A percentile compares a stretch with the other conserved stretches of the same genome.
Evolutionary conservation across 768 basidiomycete species (phyloP).

Genomic region (Trametes cubensis): DNA sequence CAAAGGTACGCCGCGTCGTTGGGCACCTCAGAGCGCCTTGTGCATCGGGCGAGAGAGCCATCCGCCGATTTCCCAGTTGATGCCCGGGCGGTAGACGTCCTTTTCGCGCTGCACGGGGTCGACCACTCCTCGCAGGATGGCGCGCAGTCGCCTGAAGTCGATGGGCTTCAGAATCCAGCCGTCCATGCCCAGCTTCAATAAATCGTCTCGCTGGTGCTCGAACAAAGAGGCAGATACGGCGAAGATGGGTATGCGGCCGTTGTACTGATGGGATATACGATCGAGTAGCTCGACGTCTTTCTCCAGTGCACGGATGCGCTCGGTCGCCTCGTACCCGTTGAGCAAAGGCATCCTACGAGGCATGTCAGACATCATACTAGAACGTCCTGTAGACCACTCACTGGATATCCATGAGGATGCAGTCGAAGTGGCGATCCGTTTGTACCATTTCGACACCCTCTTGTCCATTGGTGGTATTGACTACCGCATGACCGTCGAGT

Average conservation of each 20-base stretch:
- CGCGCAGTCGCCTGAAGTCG: constrained; percentile 67
- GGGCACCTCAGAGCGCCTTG: neutral
- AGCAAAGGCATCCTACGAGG: constrained; percentile 73
- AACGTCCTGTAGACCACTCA: constrained; percentile 37
- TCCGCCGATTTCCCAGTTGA: constrained; percentile 65
- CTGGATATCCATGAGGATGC: constrained; percentile 85
- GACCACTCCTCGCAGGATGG: constrained; percentile 60
- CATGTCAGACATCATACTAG: neutral
- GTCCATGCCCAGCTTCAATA: constrained; percentile 62
- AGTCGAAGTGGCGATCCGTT: constrained; percentile 65
- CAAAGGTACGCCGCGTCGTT: neutral
- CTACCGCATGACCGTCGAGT: constrained; percentile 65
- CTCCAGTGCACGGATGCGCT: constrained; percentile 67
- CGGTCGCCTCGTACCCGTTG: constrained; percentile 71
- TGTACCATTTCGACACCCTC: constrained; percentile 66
- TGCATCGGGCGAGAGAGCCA: constrained; percentile 45
- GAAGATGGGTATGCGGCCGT: constrained; percentile 76
- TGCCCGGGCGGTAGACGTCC: constrained; percentile 55
- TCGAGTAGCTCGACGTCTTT: constrained; percentile 26
- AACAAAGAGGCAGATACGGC: constrained; percentile 77
- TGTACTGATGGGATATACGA: constrained; percentile 47
- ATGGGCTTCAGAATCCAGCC: constrained; percentile 87
- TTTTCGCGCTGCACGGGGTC: constrained; percentile 51
- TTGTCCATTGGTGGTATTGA: constrained; percentile 73
- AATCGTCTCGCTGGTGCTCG: constrained; percentile 57